Percentiles rank a stretch among this genome's conserved stretches.
phyloP scores from a whole-genome alignment of 1,139 yeast species.

The Zygoascus sp. region DNA sequence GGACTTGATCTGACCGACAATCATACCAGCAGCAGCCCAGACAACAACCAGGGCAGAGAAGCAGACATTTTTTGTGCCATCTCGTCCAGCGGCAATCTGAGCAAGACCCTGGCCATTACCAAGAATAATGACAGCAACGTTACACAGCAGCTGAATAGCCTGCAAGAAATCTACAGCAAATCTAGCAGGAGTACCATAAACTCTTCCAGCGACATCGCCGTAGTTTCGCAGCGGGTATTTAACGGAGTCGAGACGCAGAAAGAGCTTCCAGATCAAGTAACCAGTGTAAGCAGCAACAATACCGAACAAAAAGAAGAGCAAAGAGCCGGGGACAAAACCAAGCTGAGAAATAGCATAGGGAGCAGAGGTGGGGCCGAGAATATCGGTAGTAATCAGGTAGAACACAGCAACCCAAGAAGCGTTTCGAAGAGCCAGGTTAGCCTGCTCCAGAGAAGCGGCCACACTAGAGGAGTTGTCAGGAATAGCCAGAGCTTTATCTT shows the following conservation, averaged over 20 bases:
- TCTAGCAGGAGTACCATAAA: conserved; percentile 35
- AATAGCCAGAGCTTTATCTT: not conserved
- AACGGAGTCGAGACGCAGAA: conserved; percentile 37
- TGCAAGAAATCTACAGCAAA: conserved; percentile 38
- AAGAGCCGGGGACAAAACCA: conserved; percentile 44
- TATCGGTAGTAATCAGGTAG: conserved; percentile 45
- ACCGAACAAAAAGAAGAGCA: conserved; percentile 40
- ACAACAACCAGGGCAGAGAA: conserved; percentile 40
- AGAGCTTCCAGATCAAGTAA: conserved; percentile 33
- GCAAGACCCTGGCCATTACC: conserved; percentile 43
- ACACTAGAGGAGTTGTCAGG: conserved; percentile 13
- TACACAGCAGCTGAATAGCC: conserved; percentile 40
- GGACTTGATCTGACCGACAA: conserved; percentile 42
- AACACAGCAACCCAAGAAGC: conserved; percentile 40
- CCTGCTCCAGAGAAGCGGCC: conserved; percentile 17
- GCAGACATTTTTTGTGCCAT: conserved; percentile 31
- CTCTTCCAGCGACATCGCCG: conserved; percentile 41
- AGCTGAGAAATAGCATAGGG: conserved; percentile 43
- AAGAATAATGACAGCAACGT: conserved; percentile 41
- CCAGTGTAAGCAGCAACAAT: conserved; percentile 41
- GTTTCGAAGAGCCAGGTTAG: conserved; percentile 33
- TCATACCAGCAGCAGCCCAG: conserved; percentile 43
- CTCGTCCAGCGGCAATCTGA: conserved; percentile 36
- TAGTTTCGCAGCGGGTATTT: conserved; percentile 42
- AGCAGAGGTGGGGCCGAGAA: conserved; percentile 44